Base-by-base conservation (phyloP, 495 filamentous ascomycete species). In the Choiromyces venosus region DNA sequence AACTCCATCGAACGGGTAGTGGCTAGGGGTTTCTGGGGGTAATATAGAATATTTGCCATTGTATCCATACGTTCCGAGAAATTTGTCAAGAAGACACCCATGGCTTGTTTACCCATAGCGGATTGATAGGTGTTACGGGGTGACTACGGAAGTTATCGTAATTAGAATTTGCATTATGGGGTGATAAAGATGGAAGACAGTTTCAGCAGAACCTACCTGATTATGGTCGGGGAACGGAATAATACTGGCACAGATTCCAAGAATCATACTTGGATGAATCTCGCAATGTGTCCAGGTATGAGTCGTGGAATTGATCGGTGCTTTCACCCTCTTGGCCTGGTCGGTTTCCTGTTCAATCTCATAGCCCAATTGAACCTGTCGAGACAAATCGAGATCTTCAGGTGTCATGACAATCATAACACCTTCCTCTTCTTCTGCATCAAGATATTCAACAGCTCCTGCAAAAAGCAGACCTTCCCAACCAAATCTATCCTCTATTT, bases 221-320 rank as follows among this genome's bases (percentile, higher is more conserved):
- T 99, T 99, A 85, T 99, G 95, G 83, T 99, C 96, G 7, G 95
- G 95, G 88, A 98, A 99, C 0, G 95, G 95, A 85, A 99, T 99
- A 83, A 99, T 98, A 86, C 93, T 96, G 71, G 95, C 95, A 81
- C 96, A 98, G 72, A 98, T 93, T 74, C 95, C 96, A 67, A 98
- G 84, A 82, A 99, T 93, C 96, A 98, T 99, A 85, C 92, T 96
- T 16, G 95, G 95, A 80, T 99, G 96, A 81, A 99, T 98, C 83
- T 99, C 95, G 82, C 96, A 98, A 82, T 99, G 95, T 2, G 95
- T 99, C 86, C 92, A 97, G 66, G 90, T 91, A 82, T 94, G 91
- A 0, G 93, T 91, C 9, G 88, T 89, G 16, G 91, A 88, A 65
- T 81, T 81, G 36, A 93, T 86, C 73, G 89, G 90, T 0, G 93